phyloP scores from a whole-genome alignment of 129 eudicot genomes.

The Artemisia argyi region DNA sequence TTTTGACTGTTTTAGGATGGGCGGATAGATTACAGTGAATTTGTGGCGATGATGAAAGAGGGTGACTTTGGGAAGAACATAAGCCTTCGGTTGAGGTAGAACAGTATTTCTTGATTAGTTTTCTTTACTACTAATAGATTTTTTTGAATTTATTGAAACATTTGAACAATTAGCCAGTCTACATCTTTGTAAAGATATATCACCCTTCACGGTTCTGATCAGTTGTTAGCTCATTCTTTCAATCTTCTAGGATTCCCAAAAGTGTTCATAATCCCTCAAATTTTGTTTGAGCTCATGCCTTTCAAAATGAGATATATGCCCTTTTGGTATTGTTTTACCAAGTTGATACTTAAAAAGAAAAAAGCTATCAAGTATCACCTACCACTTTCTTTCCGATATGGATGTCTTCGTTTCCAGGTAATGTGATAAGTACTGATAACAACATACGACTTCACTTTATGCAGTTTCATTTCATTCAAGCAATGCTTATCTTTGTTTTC shows the following conservation, averaged over 20 bases:
- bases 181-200: conserved; percentile 32
- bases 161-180: conserved; percentile 15
- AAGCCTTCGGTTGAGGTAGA: conserved; percentile 39
- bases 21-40: conserved; percentile 80
- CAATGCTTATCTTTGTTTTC: background rate
- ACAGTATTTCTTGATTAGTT: conserved; percentile 25
- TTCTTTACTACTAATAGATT: background rate
- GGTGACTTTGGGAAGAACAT: conserved; percentile 49
- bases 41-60: conserved; percentile 95
- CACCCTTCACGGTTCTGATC: conserved; percentile 9
- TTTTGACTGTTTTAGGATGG: conserved; percentile 65
- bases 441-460: conserved; percentile 22
- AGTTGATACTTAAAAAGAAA: background rate
- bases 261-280: conserved; percentile 2
- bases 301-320: background rate
- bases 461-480: conserved; percentile 17
- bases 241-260: background rate
- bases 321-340: conserved; percentile 1
- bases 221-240: conserved; percentile 18
- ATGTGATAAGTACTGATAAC: conserved; percentile 26
- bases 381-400: background rate
- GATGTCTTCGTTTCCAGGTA: conserved; percentile 29
- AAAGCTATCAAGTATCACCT: background rate
- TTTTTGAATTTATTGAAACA: conserved; percentile 4
- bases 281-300: too few species aligned